A percentile compares a stretch with the other conserved stretches of the same genome.
Conservation (phyloP, 2,329 filamentous ascomycete species). For the Stagonosporopsis chrysanthemi region DNA sequence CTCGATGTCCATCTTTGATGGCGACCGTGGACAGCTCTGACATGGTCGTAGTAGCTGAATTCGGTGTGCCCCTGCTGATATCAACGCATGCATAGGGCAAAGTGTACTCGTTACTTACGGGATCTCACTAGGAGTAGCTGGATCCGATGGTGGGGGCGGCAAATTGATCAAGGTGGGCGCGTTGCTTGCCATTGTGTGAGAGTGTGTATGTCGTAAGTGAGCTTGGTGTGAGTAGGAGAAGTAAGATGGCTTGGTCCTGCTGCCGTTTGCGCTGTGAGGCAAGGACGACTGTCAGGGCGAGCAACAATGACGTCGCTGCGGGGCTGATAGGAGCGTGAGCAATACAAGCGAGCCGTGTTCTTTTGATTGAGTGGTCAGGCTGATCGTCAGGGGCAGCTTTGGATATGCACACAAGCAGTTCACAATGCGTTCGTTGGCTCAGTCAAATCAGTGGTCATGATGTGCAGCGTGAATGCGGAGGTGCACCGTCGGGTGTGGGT, state of each 20-base stretch:
- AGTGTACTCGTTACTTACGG: constrained; percentile 66
- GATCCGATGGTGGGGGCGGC: constrained; percentile 80
- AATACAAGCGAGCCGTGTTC: constrained; percentile 9
- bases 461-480: constrained; percentile 10
- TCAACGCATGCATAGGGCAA: background rate
- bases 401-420: background rate
- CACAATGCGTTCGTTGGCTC: background rate
- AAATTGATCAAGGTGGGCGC: constrained; percentile 81
- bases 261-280: constrained; percentile 11
- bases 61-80: constrained; percentile 79
- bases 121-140: constrained; percentile 86
- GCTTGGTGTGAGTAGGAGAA: background rate
- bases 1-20: constrained; percentile 95
- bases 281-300: constrained; percentile 6
- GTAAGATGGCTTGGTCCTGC: background rate
- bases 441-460: background rate
- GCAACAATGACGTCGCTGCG: constrained; percentile 19
- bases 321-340: constrained; percentile 12
- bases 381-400: constrained; percentile 13
- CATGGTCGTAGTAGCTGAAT: constrained; percentile 89
- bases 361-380: constrained; percentile 1
- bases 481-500: constrained; percentile 6
- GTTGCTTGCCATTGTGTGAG: constrained; percentile 40
- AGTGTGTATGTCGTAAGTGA: background rate
- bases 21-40: constrained; percentile 91